phyloP scores from a whole-genome alignment of 202 grass and related monocot species.

The Elaeis oleifera region DNA sequence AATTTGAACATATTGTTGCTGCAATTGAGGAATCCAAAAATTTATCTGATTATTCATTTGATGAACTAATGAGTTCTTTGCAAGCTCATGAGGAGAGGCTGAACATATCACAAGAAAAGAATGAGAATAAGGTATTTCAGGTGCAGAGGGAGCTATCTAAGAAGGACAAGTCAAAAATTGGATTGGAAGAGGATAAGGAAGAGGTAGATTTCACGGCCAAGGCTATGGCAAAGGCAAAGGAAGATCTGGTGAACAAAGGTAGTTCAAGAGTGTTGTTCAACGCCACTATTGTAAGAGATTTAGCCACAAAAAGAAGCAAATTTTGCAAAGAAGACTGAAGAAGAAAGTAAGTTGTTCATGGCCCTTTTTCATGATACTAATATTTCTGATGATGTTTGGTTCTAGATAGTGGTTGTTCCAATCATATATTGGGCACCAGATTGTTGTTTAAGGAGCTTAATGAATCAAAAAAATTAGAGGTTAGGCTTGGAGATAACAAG shows the following conservation, averaged over 20 bases:
- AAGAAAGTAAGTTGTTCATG: not conserved
- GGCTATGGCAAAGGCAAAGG: too few relatives aligned
- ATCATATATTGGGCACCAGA: not conserved
- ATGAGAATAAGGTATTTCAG: constrained; percentile 1
- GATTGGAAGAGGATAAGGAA: too few relatives aligned
- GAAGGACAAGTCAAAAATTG: too few relatives aligned
- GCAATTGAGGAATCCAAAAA: constrained; percentile 2
- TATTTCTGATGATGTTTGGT: not conserved
- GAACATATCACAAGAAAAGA: not conserved
- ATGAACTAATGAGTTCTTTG: constrained; percentile 19
- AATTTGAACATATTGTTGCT: constrained; percentile 3
- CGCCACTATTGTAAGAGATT: too few relatives aligned
- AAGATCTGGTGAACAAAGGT: too few relatives aligned
- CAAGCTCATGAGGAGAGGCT: constrained; percentile 8
- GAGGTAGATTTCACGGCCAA: too few relatives aligned
- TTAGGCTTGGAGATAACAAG: constrained; percentile 8
- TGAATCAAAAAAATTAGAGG: not conserved
- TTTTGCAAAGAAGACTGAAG: too few relatives aligned
- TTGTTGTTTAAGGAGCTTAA: not conserved
- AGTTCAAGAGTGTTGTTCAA: too few relatives aligned
- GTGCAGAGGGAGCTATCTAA: not conserved
- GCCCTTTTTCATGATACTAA: too few relatives aligned
- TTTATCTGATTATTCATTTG: constrained; percentile 3
- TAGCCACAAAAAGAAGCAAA: not conserved
- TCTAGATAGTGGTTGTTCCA: not conserved